A percentile compares a stretch with the other conserved stretches of the same genome.
phyloP scores from a whole-genome alignment of 768 basidiomycete genomes.

The Xerocomellus chrysenteron region DNA sequence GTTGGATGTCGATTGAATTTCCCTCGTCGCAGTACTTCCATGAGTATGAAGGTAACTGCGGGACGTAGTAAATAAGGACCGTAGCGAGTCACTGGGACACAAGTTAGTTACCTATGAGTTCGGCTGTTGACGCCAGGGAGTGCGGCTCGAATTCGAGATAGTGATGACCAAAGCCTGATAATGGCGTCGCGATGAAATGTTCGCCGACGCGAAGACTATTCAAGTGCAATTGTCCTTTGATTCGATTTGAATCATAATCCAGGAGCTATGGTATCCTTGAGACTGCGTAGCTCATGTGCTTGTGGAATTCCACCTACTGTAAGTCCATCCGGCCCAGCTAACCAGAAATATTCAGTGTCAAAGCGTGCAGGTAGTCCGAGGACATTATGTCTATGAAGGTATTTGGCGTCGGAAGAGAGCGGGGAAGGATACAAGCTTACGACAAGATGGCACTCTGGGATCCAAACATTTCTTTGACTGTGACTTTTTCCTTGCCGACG shows the following conservation, averaged over 20 bases:
- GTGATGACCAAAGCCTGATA: conserved; percentile 53
- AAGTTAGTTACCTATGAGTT: conserved; percentile 46
- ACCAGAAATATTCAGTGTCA: conserved; percentile 60
- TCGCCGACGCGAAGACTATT: conserved; percentile 47
- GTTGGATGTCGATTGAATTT: conserved; percentile 53
- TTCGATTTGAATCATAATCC: conserved; percentile 49
- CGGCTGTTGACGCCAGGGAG: conserved; percentile 46
- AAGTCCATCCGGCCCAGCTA: conserved; percentile 52
- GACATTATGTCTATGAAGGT: conserved; percentile 46
- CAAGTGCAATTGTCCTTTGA: conserved; percentile 52
- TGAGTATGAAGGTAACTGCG: conserved; percentile 60
- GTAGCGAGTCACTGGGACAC: not conserved
- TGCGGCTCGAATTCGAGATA: conserved; percentile 58
- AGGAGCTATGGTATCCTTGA: conserved; percentile 39
- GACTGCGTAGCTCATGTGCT: not conserved
- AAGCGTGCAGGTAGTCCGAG: conserved; percentile 64
- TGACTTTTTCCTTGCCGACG: conserved; percentile 50
- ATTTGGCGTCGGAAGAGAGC: not conserved
- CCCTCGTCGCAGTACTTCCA: conserved; percentile 62
- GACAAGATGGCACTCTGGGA: conserved; percentile 53
- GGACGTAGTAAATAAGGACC: conserved; percentile 10
- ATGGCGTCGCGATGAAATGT: conserved; percentile 47
- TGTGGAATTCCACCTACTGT: conserved; percentile 37
- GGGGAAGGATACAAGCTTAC: conserved; percentile 34
- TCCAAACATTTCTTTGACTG: conserved; percentile 56